phyloP scores from a whole-genome alignment of 371 early-diverging fungal genomes.

The Fennellomyces sp. region DNA sequence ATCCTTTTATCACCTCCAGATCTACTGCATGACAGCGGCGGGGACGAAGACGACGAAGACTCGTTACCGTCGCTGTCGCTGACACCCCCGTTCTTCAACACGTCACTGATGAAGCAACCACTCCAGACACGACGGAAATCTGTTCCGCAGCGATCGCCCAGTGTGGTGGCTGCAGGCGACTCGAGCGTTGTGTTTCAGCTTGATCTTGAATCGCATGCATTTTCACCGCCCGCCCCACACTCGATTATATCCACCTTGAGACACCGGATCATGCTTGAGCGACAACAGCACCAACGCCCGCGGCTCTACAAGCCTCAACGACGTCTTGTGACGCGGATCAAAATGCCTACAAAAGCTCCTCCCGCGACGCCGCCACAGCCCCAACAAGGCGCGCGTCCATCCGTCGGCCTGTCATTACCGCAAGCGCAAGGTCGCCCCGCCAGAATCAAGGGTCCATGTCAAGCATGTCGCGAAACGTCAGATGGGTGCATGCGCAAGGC shows the following conservation, averaged over 20 bases:
- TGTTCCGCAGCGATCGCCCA: constrained; percentile 33
- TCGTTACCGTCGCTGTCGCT: constrained; percentile 2
- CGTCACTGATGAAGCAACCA: constrained; percentile 1
- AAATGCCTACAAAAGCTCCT: neutral
- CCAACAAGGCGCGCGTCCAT: neutral
- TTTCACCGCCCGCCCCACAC: constrained; percentile 7
- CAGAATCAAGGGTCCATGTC: constrained; percentile 50
- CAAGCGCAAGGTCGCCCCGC: constrained; percentile 35
- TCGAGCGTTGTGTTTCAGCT: constrained; percentile 37
- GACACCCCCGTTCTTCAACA: neutral
- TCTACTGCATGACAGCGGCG: constrained; percentile 22
- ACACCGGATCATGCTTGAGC: constrained; percentile 16
- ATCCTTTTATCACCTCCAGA: constrained; percentile 40
- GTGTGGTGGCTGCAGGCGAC: constrained; percentile 18
- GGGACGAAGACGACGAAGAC: constrained; percentile 16
- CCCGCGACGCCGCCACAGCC: constrained; percentile 3
- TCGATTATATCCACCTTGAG: constrained; percentile 27
- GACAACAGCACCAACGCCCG: constrained; percentile 6
- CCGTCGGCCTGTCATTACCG: neutral
- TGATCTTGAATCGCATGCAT: constrained; percentile 10
- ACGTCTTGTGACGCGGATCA: constrained; percentile 9
- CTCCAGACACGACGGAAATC: constrained; percentile 22
- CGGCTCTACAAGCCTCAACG: constrained; percentile 2
- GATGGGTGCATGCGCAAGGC: constrained; percentile 59
- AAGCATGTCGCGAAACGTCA: constrained; percentile 48